Evolutionary conservation across 1,284 basidiomycete genomes (phyloP), one percentile per base, ranked within the genome.

Genomic region (Fomitopsis palustris): DNA sequence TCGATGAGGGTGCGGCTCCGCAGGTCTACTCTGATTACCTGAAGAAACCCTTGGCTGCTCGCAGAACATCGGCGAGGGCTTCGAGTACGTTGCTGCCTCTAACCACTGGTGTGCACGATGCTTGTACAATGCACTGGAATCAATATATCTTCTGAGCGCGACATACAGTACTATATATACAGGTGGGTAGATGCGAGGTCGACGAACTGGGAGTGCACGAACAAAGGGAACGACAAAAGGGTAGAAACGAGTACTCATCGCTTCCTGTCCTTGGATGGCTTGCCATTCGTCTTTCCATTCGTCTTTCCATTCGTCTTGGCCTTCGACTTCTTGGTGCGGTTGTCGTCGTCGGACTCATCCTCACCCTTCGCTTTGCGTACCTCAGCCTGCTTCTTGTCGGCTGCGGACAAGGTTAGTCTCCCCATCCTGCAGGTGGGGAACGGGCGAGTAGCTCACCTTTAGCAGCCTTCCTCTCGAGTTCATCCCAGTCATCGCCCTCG

Each of bases 401-500:
- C 88, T 90, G 63, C 53, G 55, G 33, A 37, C 6, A 8, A 35
- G 54, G 56, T 42, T 63, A 41, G 3, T 4, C 10, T 12, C 42
- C 54, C 29, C 8, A 0, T 33, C 8, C 53, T 35, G 16, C n/a
- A 53, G 25, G 29, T 14, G 14, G 58, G n/a, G 38, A 25, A 14
- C 33, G 7, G 17, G 27, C 12, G 57, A 16, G 4, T 43, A 56
- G 74, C 78, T 69, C 66, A 92, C 90, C 88, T 79, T 88, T 89
- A 16, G 90, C 89, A 14, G 94, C 92, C 72, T 96, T 96, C 52
- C 86, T 81, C 75, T 98, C 96, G 27, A 97, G 78, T 70, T 95
- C 95, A 70, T 96, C 95, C 95, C 95, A 98, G 67, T 96, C 95
- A 62, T 96, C 93, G 29, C 93, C 82, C 65, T 93, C 92, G 61